A percentile compares a stretch with the other conserved stretches of the same genome.
These are phyloP conservation scores for Sutorius eximius DNA, from an alignment of 1,284 basidiomycete species.

Conservation along the genomic window DNA sequence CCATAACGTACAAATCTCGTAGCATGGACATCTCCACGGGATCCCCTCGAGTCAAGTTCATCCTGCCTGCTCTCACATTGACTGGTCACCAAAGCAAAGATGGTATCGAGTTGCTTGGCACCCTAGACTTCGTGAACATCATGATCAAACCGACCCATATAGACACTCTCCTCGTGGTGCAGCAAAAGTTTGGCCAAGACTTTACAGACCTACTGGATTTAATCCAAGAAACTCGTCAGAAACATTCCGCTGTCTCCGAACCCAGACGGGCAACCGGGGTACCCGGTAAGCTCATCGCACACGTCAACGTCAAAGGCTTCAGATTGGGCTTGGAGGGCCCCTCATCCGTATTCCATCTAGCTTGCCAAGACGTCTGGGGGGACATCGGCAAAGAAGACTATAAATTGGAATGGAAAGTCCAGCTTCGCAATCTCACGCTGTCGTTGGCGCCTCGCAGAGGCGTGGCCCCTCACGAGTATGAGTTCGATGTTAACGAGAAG, in stretches of 20 bases:
- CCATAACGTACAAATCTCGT: slow-evolving; percentile 53
- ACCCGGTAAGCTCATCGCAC: slow-evolving; percentile 42
- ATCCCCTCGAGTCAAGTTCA: slow-evolving; percentile 54
- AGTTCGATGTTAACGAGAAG: slow-evolving; percentile 60
- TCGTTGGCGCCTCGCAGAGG: slow-evolving; percentile 65
- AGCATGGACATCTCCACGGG: slow-evolving; percentile 36
- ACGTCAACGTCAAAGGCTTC: slow-evolving; percentile 74
- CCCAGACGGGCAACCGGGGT: slow-evolving; percentile 11
- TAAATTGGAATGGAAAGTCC: slow-evolving; percentile 57
- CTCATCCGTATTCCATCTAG: slow-evolving; percentile 69
- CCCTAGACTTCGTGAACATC: slow-evolving; percentile 67
- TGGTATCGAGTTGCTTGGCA: slow-evolving; percentile 53
- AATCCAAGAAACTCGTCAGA: slow-evolving; percentile 57
- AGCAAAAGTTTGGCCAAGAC: slow-evolving; percentile 84
- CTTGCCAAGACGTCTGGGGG: slow-evolving; percentile 71
- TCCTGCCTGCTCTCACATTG: slow-evolving; percentile 62
- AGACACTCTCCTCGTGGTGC: slow-evolving; percentile 77
- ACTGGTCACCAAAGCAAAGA: slow-evolving; percentile 54
- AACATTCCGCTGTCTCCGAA: slow-evolving; percentile 29
- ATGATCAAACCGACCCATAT: slow-evolving; percentile 77
- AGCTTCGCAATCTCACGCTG: slow-evolving; percentile 67
- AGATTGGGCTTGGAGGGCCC: slow-evolving; percentile 72
- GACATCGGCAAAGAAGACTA: slow-evolving; percentile 47
- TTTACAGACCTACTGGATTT: slow-evolving; percentile 76
- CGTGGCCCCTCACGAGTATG: slow-evolving; percentile 33